Base-by-base conservation (phyloP, 768 basidiomycete species). In the Scleroderma bovista region DNA sequence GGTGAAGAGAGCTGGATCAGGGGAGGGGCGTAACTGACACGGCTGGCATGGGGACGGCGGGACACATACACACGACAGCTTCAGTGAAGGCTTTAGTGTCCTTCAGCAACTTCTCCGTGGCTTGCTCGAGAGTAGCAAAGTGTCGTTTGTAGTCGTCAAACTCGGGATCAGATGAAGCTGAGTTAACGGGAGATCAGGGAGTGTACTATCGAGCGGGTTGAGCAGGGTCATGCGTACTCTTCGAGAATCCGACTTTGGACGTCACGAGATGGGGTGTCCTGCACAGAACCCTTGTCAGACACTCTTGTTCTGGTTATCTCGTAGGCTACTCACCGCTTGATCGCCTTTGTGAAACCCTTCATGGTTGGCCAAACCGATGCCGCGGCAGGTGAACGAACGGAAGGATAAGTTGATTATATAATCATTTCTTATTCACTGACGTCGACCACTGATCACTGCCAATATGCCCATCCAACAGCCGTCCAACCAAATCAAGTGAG, bases 231-330 rank as follows among this genome's bases (percentile, higher is more conserved):
- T 3, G 67, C 81, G 73, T 63, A 95, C 95, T 94, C 79, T 95
- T 95, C 32, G 93, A 69, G 81, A 93, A 86, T 26, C 96, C 96
- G 59, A 88, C 84, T 74, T 84, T 89, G 60, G 79, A 78, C 51
- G 87, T 90, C 65, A 99, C 74, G 62, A 90, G 71, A 70, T 93
- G 92, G 61, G 96, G 96, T 48, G 94, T 93, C 62, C 94, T 92
- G 13, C 44, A 53, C 24, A 22, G 50, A 11, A 37, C n/a, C 33
- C 39, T 38, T n/a, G 12, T 44, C 36, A 29, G 13, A 39, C 11
- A 17, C 19, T 23, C 26, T 40, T 40, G 31, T 34, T 23, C 41
- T 41, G 26, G 26, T 29, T 4, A 9, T 29, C 26, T 29, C 26
- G 9, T 29, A 29, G 32, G 31, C 19, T 36, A 64, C 72, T 26